These are phyloP conservation scores for Dactylellina drechsleri DNA, from an alignment of 2,329 filamentous ascomycete species.

Conservation along the genomic window DNA sequence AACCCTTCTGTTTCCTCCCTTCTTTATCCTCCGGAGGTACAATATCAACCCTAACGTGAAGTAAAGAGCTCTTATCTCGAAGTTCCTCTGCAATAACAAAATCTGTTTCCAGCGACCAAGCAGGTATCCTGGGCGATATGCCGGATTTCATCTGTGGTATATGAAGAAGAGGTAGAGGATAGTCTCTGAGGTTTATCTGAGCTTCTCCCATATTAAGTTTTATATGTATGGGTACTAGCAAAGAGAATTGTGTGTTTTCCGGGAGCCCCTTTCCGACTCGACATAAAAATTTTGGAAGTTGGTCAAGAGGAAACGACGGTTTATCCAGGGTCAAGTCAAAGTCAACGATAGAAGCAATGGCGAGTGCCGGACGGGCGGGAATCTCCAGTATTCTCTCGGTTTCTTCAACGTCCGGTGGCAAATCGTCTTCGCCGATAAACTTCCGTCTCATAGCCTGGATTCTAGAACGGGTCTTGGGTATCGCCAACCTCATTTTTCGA, in stretches of 20 bases:
- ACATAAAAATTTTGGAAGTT: constrained; percentile 85
- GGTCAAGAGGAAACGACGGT: constrained; percentile 84
- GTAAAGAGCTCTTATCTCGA: constrained; percentile 79
- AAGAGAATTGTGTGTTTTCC: constrained; percentile 84
- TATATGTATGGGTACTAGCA: constrained; percentile 89
- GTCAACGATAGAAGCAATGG: constrained; percentile 83
- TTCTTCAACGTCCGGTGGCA: constrained; percentile 83
- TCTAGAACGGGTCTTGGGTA: constrained; percentile 69
- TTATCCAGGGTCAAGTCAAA: constrained; percentile 88
- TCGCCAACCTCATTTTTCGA: constrained; percentile 72
- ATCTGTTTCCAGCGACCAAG: constrained; percentile 84
- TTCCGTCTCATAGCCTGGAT: constrained; percentile 80
- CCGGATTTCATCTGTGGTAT: constrained; percentile 82
- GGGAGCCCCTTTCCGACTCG: constrained; percentile 97
- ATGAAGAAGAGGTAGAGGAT: constrained; percentile 89
- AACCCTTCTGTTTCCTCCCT: constrained; percentile 70
- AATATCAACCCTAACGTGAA: constrained; percentile 83
- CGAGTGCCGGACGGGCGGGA: constrained; percentile 82
- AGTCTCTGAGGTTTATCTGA: constrained; percentile 86
- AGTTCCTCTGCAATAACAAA: constrained; percentile 97
- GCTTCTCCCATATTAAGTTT: constrained; percentile 91
- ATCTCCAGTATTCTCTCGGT: constrained; percentile 86
- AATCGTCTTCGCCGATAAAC: constrained; percentile 83
- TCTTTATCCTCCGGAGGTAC: constrained; percentile 74
- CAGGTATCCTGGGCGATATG: constrained; percentile 81